Evolutionary conservation across 192 early-diverging fungal species (phyloP), one percentile per base, ranked within the genome.

Genomic region (Linderina pennispora): DNA sequence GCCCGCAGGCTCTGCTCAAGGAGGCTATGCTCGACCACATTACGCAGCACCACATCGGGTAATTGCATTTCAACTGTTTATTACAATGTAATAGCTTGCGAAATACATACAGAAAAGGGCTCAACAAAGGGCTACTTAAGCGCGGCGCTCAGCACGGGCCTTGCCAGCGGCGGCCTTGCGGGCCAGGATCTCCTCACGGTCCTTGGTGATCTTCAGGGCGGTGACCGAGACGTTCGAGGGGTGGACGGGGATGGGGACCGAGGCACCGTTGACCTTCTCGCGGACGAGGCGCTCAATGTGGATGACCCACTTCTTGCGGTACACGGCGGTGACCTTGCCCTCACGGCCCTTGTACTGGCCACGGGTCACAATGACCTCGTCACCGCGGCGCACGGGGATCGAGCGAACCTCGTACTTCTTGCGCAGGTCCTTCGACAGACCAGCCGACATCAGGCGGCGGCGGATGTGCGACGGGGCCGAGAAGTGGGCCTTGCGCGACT

Each of bases 221-320:
- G 84, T 94, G 82, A 99, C 83, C 51, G 90, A 81, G 44, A 99
- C 97, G 79, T 99, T 99, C 76, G 94, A 97, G 53, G 97, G 94
- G 83, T 95, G 89, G 75, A 99, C 82, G 55, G 89, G 89, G 74
- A 98, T 80, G 48, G 82, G 84, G 37, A 91, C 89, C 53, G 87
- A 80, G 51, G 82, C 83, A 64, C 92, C 92, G 81, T 98, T 99
- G 67, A 84, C 83, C 89, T 99, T 99, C 77, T 99, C 94, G 71
- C 83, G 88, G 67, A 75, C 84, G 55, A 99, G 75, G 59, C 94
- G 92, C 75, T 99, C 94, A 42, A 99, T 85, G 82, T 98, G 88
- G 77, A 99, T 99, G 48, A 94, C 86, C 85, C 85, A 99, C 86
- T 94, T 97, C 79, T 92, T 90, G 74, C 97, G 91, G 92, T 97